Evolutionary conservation across 176 grass and related monocot species (phyloP), one percentile per base, ranked within the genome.

Genomic region (Leersia perrieri): DNA sequence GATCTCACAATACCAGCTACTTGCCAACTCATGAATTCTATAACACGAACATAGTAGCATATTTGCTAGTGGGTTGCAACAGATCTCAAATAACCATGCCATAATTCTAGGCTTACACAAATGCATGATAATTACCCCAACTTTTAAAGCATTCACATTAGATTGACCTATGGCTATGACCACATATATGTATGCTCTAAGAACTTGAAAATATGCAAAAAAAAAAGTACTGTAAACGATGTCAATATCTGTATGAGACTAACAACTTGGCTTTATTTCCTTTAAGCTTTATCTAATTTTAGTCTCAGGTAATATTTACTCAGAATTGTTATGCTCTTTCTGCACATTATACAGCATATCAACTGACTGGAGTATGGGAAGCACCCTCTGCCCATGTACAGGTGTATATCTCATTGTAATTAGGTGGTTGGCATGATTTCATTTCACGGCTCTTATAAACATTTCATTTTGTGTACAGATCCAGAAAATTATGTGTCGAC

Each of bases 311-410:
- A 72, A 41, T 81, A n/a, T 33, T 65, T 9, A 38, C 28, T 65
- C 47, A 16, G 7, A 73, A 42, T 84, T 49, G 2, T 84, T 22
- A 64, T 64, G 10, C 7, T 68, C 9, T 30, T 44, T 80, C 57
- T 89, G 64, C 66, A 86, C 66, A 81, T 76, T 76, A 51, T 73
- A 22, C 83, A 94, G 86, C 66, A n/a, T 89, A 75, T 26, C 68
- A 70, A 75, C 86, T 88, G 81, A 87, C 53, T 98, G 95, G 95
- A 84, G 70, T 53, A 71, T 98, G 38, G 88, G 71, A 69, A 95
- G 84, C 91, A 85, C 80, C 20, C 84, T 95, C 49, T 95, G 92
- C 78, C 95, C 95, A 41, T 98, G 92, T 87, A 83, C 70, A 72
- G 92, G 95, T 98, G 34, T 36, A 77, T 77, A 55, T 85, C 40